Evolutionary conservation across 805 yeast species (phyloP), one percentile per base, ranked within the genome.

Genomic region (Maudiozyma serrabonitensis): DNA sequence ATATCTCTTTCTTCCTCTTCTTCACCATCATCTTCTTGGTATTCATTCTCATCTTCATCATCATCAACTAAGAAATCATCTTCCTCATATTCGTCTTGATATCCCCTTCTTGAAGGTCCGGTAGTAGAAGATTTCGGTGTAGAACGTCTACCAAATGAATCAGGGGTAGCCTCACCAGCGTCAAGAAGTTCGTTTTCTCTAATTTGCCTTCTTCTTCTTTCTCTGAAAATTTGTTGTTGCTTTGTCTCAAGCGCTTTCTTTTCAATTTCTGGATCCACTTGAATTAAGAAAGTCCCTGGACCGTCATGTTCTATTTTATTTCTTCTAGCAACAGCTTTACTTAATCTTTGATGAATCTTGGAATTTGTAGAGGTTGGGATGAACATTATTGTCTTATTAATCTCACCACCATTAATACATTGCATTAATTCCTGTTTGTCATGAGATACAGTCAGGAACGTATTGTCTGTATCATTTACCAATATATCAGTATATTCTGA

Each of bases 291-390:
- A 11, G 69, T 63, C 51, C 71, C 73, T 6, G 73, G 73, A 15
- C 70, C 71, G 15, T 59, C 57, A 46, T 63, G 68, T 15, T 58
- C 56, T 28, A 62, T 64, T 49, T 64, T 61, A 41, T 69, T 63
- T 54, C 68, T 68, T 31, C 71, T 66, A 28, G 64, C 63, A 7
- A 84, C 79, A 2, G 88, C 87, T 53, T 77, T 76, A 2, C 96
- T 87, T 55, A 93, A 75, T 61, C 81, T 79, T 57, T 79, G 75
- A 66, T 91, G 98, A 3, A 95, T 84, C 47, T 78, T 77, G 1
- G 97, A 87, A 43, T 78, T 75, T n/a, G 95, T 87, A 0, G 97
- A 88, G 0, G 96, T 81, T 16, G 99, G 99, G 46, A 89, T 79
- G 49, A 93, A 79, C 63, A 83, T 84, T 59, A 87, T 75, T 1